Evolutionary conservation across 179 eudicot species (phyloP), one percentile per base, ranked within the genome.

Genomic region (Silene noctiflora): DNA sequence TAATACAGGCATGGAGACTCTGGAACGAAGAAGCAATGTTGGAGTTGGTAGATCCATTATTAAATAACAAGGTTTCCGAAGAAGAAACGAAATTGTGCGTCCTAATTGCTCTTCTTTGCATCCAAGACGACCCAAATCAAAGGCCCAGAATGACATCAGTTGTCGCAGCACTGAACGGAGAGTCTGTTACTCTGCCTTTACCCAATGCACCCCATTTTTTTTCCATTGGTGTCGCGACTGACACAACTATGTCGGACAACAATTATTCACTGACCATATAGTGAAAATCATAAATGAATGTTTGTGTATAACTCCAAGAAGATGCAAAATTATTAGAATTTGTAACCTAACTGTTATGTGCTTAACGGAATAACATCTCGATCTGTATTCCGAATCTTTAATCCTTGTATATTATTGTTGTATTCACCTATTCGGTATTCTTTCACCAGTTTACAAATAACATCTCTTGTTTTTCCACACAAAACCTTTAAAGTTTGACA

Each of bases 131-230:
- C 25, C 72, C 81, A 19, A 11, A 56, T 11, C 81, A 81, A 19
- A 81, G 92, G 24, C 92, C 90, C 1, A 78, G 75, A n/a, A 81
- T 86, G 85, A 51, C 87, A 5, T 35, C 81, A 5, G 83, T 89
- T 51, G 77, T 87, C 2, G 77, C 82, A 2, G 82, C 85, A 76
- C 78, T 89, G 3, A 78, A 58, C 33, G 84, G 78, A 24, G 65
- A 76, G 51, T 39, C 71, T 0, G 20, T 67, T 33, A 67, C 51
- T 39, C 71, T 67, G 5, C 71, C 71, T 6, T 33, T 19, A 9
- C 71, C 71, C 0, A 67, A 67, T 9, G 71, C 71, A 33, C 71
- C 71, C 53, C 71, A 67, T 5, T 67, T 67, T 20, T 67, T 67
- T 9, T 19, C 22, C 35, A 17, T 35, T n/a, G 51, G 71, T 1